A percentile compares a stretch with the other conserved stretches of the same genome.
Conservation (phyloP, 495 filamentous ascomycete genomes). For the Hyaloscypha variabilis region DNA sequence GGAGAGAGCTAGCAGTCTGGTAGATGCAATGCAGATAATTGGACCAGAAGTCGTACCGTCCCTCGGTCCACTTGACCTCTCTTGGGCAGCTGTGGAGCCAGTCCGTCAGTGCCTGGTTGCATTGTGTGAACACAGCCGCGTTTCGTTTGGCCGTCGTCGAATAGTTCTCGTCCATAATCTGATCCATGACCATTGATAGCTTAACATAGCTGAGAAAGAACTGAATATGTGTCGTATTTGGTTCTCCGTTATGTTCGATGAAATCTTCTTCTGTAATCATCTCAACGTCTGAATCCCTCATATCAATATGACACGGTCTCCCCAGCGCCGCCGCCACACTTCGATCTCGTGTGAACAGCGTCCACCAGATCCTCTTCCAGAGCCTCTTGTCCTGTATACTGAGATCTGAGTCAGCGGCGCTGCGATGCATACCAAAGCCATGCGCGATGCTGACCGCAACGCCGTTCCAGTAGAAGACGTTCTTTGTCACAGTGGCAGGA, state of each 20-base stretch:
- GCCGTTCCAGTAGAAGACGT: conserved; percentile 22
- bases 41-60: conserved; percentile 16
- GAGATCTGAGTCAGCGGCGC: neutral
- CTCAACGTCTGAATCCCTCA: conserved; percentile 10
- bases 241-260: conserved; percentile 8
- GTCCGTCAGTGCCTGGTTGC: conserved; percentile 5
- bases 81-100: conserved; percentile 8
- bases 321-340: conserved; percentile 8
- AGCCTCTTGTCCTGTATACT: conserved; percentile 11
- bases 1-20: conserved; percentile 10
- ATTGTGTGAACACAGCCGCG: conserved; percentile 5
- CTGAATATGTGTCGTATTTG: conserved; percentile 1
- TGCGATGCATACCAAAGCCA: conserved; percentile 19
- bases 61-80: conserved; percentile 8
- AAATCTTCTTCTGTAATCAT: conserved; percentile 18
- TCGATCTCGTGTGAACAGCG: conserved; percentile 18
- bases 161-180: conserved; percentile 9
- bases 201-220: conserved; percentile 21
- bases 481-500: conserved; percentile 7
- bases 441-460: conserved; percentile 16
- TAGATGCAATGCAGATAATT: conserved; percentile 9
- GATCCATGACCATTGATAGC: conserved; percentile 15
- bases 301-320: conserved; percentile 8
- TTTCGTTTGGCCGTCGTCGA: conserved; percentile 4
- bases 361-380: conserved; percentile 24